These are phyloP conservation scores for Trichoderma citrinoviride DNA, from an alignment of 2,329 filamentous ascomycete species.

Conservation along the genomic window DNA sequence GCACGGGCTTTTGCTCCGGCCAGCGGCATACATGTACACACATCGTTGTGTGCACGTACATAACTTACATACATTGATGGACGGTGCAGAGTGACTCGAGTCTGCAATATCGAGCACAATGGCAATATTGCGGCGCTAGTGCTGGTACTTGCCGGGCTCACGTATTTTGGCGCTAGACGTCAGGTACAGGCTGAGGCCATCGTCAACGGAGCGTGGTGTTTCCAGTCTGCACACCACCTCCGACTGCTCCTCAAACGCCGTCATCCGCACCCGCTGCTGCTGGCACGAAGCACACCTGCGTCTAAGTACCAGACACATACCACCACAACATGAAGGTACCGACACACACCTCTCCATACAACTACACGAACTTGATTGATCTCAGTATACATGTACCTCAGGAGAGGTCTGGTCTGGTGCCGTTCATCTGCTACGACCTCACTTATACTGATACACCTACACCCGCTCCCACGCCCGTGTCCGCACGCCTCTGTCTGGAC, in stretches of 20 bases:
- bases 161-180: neutral
- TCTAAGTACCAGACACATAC: neutral
- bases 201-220: constrained; percentile 16
- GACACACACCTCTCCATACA: too few relatives aligned
- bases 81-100: too few relatives aligned
- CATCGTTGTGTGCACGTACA: neutral
- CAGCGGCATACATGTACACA: constrained; percentile 1
- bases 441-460: neutral
- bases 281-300: neutral
- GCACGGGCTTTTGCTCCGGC: constrained; percentile 1
- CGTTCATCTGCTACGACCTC: too few relatives aligned
- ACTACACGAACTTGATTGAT: too few relatives aligned
- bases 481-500: neutral
- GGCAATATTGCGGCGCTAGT: neutral
- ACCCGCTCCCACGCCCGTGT: neutral
- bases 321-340: too few relatives aligned
- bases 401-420: too few relatives aligned
- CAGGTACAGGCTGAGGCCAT: constrained; percentile 5
- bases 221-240: constrained; percentile 15
- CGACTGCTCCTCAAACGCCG: constrained; percentile 10
- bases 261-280: constrained; percentile 11
- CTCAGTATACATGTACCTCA: too few relatives aligned
- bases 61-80: too few relatives aligned
- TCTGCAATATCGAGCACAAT: neutral
- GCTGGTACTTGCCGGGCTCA: neutral